Conservation (phyloP, 768 basidiomycete species). For the Suillus decipiens region DNA sequence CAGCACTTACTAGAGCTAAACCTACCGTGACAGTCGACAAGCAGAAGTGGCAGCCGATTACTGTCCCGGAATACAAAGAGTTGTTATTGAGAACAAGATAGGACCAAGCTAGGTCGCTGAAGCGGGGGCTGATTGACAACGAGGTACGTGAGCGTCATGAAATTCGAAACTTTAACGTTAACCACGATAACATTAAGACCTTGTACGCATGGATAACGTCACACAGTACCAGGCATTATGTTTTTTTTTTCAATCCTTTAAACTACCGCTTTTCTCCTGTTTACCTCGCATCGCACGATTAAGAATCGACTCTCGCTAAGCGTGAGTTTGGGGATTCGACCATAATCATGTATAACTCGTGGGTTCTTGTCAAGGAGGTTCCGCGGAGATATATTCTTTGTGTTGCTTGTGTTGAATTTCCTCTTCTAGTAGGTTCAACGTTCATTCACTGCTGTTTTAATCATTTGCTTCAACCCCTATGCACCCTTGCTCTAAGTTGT, state of each 20-base stretch:
- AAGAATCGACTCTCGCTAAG: background rate
- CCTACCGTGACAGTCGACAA: background rate
- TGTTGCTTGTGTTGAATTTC: background rate
- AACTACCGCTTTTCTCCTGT: background rate
- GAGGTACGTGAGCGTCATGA: background rate
- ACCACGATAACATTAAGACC: background rate
- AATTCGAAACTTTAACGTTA: background rate
- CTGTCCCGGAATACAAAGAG: background rate
- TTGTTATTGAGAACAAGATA: background rate
- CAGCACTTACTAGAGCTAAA: background rate
- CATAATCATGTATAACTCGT: no score
- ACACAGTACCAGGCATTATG: background rate
- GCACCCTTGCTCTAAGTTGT: conserved; percentile 32
- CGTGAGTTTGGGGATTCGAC: no score
- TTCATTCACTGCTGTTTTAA: background rate
- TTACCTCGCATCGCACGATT: background rate
- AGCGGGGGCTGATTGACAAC: background rate
- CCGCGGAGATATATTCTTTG: no score
- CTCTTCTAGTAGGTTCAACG: background rate
- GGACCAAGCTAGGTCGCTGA: background rate
- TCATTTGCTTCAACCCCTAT: conserved; percentile 20
- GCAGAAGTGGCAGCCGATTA: background rate
- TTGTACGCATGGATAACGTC: background rate
- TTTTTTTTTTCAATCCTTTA: no score
- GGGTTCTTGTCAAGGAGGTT: no score